These are phyloP conservation scores for Abrus precatorius DNA, from an alignment of 306 rosid species.

Conservation along the genomic window DNA sequence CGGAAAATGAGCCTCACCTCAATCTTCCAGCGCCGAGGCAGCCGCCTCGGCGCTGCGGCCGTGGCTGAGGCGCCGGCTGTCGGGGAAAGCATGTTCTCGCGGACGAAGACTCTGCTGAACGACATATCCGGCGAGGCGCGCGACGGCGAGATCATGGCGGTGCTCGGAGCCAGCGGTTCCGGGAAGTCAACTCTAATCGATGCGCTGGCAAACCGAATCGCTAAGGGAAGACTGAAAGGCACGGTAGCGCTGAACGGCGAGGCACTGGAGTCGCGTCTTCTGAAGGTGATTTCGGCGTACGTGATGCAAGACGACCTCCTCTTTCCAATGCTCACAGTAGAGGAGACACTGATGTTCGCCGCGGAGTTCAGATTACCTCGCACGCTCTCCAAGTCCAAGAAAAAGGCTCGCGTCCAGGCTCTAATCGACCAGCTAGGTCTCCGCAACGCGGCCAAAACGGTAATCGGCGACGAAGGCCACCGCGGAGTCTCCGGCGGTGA, in stretches of 20 bases:
- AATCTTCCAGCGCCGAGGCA: background rate
- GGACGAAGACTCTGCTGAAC: conserved; percentile 74
- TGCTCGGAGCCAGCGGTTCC: conserved; percentile 94
- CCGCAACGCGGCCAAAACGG: conserved; percentile 76
- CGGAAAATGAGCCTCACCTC: conserved; percentile 61
- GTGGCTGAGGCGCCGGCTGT: conserved; percentile 36
- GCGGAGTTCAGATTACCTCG: conserved; percentile 92
- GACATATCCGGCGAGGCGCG: conserved; percentile 91
- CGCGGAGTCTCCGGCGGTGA: conserved; percentile 98
- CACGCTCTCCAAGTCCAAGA: conserved; percentile 79
- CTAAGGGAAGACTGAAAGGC: conserved; percentile 90
- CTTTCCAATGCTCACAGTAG: conserved; percentile 97
- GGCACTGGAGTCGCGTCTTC: conserved; percentile 70
- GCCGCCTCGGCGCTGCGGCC: conserved; percentile 41
- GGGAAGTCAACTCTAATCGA: conserved; percentile 95
- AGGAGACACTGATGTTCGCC: conserved; percentile 90
- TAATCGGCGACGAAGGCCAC: conserved; percentile 93
- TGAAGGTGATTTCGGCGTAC: conserved; percentile 91
- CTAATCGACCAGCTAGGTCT: conserved; percentile 92
- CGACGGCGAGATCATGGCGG: conserved; percentile 92
- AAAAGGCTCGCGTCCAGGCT: conserved; percentile 78
- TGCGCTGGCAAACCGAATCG: conserved; percentile 87
- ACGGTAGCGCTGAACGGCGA: conserved; percentile 81
- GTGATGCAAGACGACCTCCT: conserved; percentile 97
- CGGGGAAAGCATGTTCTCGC: conserved; percentile 57